These are phyloP conservation scores for Acer saccharum DNA, from an alignment of 345 rosid species.

Conservation along the genomic window DNA sequence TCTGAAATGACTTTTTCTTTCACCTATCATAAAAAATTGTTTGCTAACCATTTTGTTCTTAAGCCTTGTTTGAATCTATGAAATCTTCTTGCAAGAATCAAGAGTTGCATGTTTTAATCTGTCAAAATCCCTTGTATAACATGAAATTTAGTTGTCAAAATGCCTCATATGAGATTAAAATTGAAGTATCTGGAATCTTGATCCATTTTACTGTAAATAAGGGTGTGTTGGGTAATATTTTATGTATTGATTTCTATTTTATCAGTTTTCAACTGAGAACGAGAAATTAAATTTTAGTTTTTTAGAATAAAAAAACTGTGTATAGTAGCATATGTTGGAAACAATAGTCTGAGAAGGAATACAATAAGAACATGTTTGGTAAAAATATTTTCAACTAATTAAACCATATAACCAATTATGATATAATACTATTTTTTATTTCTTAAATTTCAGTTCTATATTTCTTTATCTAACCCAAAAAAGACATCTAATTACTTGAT, in stretches of 20 bases:
- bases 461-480: too few species aligned
- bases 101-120: neutral
- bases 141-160: too few species aligned
- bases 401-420: too few species aligned
- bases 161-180: neutral
- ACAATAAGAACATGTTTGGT: too few species aligned
- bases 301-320: too few species aligned
- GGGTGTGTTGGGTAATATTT: neutral
- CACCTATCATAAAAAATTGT: neutral
- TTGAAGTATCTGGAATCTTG: neutral
- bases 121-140: too few species aligned
- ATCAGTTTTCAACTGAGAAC: neutral
- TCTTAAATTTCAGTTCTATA: too few species aligned
- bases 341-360: too few species aligned
- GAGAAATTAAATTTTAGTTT: neutral
- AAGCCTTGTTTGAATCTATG: neutral
- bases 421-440: too few species aligned
- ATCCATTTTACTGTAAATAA: slow-evolving; percentile 1
- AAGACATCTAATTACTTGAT: too few species aligned
- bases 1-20: neutral
- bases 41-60: neutral
- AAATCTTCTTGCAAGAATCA: neutral
- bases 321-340: too few species aligned
- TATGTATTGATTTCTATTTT: neutral
- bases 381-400: too few species aligned